Evolutionary conservation across 1,284 basidiomycete species (phyloP).

Genomic region (Papiliotrema terrestris): DNA sequence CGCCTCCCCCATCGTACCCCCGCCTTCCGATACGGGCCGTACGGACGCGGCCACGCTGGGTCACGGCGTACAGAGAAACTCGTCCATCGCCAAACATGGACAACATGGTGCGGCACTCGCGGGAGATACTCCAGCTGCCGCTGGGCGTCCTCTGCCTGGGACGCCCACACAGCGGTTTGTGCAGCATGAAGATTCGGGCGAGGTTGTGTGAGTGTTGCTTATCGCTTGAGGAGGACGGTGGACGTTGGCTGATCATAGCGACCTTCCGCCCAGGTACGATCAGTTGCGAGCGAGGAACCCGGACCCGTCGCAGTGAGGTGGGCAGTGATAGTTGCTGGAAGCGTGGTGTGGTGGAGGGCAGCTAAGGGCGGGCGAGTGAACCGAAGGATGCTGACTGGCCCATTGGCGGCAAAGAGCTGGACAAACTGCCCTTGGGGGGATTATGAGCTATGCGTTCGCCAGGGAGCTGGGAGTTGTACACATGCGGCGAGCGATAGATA

Average conservation of each 20-base stretch:
- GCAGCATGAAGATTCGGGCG: constrained; percentile 30
- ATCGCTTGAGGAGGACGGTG: background rate
- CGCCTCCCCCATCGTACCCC: too few relatives aligned
- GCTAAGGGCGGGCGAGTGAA: too few relatives aligned
- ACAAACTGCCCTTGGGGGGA: too few relatives aligned
- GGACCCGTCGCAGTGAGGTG: constrained; percentile 8
- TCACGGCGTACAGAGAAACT: background rate
- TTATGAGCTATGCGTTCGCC: too few relatives aligned
- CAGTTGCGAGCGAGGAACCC: constrained; percentile 31
- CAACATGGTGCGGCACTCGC: background rate
- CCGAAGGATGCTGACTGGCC: too few relatives aligned
- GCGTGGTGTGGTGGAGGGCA: too few relatives aligned
- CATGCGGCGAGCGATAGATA: too few relatives aligned
- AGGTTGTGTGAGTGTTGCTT: constrained; percentile 25
- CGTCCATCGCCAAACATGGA: background rate
- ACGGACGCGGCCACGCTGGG: constrained; percentile 1
- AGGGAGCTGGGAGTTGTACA: too few relatives aligned
- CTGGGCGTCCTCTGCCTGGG: background rate
- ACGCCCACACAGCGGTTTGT: background rate
- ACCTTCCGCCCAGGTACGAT: constrained; percentile 35
- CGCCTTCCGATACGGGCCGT: background rate
- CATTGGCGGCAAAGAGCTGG: too few relatives aligned
- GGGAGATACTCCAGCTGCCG: background rate
- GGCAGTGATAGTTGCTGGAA: too few relatives aligned
- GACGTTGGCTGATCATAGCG: constrained; percentile 9